Evolutionary conservation across 2,329 filamentous ascomycete species (phyloP).

Genomic region (Beauveria bassiana): DNA sequence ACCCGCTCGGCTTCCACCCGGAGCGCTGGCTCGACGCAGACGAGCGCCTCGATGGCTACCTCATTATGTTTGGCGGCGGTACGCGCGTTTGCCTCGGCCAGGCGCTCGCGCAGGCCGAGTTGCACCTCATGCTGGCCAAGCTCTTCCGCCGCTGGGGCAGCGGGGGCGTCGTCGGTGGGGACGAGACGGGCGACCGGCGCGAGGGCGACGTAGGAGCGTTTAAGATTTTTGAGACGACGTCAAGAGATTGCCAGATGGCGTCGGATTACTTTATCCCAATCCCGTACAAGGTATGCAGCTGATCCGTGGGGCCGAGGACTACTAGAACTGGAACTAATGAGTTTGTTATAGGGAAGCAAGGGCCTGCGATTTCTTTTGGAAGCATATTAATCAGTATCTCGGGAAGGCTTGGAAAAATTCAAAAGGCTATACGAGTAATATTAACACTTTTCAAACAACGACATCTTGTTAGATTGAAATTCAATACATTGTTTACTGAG

Average conservation of each 20-base stretch:
- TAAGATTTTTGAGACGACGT: conserved; percentile 27
- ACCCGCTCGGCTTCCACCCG: conserved; percentile 25
- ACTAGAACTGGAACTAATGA: not conserved
- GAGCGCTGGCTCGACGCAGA: conserved; percentile 29
- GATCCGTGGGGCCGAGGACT: not conserved
- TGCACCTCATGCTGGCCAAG: conserved; percentile 29
- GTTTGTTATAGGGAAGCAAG: conserved; percentile 21
- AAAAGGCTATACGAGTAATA: no score
- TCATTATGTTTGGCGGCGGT: conserved; percentile 28
- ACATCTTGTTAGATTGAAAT: not conserved
- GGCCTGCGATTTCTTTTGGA: conserved; percentile 27
- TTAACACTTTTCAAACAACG: no score
- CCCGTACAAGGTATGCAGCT: conserved; percentile 25
- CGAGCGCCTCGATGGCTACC: conserved; percentile 25
- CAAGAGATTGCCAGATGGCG: conserved; percentile 28
- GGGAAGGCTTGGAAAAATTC: not conserved
- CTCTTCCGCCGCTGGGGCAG: conserved; percentile 32
- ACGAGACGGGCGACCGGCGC: conserved; percentile 24
- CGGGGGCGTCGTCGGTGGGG: conserved; percentile 22
- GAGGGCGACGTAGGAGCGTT: conserved; percentile 26
- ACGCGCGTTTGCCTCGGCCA: conserved; percentile 29
- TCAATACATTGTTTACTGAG: not conserved
- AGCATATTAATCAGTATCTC: not conserved
- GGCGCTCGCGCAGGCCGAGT: conserved; percentile 30
- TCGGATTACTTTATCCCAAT: conserved; percentile 32